A percentile compares a stretch with the other conserved stretches of the same genome.
These are phyloP conservation scores for Harringtonia lauricola DNA, from an alignment of 2,329 filamentous ascomycete genomes.

Conservation along the genomic window DNA sequence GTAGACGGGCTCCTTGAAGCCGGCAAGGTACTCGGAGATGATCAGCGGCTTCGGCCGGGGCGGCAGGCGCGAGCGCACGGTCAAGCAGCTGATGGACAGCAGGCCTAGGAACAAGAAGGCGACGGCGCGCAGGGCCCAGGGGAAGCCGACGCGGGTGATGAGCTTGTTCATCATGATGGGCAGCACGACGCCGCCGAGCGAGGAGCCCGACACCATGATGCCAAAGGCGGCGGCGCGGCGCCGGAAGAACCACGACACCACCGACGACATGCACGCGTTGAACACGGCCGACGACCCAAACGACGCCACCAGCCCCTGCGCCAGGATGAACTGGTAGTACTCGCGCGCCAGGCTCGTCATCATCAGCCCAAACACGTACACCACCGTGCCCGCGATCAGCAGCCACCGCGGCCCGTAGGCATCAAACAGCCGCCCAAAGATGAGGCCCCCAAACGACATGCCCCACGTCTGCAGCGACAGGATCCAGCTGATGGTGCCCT, in stretches of 20 bases:
- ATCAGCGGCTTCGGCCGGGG: constrained; percentile 27
- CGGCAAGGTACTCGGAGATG: constrained; percentile 32
- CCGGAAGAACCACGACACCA: constrained; percentile 35
- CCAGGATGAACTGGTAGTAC: constrained; percentile 29
- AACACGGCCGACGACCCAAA: constrained; percentile 24
- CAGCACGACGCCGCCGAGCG: constrained; percentile 40
- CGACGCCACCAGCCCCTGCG: constrained; percentile 22
- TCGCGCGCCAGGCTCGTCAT: constrained; percentile 38
- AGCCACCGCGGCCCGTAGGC: constrained; percentile 46
- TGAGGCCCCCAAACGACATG: constrained; percentile 34
- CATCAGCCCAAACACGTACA: constrained; percentile 49
- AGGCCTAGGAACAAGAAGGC: constrained; percentile 25
- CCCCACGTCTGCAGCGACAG: constrained; percentile 37
- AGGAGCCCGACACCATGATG: constrained; percentile 35
- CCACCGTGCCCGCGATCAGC: constrained; percentile 36
- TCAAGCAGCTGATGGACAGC: constrained; percentile 18
- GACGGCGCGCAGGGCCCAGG: constrained; percentile 26
- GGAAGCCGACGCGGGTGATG: constrained; percentile 32
- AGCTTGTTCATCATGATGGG: constrained; percentile 45
- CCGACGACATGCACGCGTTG: constrained; percentile 21
- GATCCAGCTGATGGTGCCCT: constrained; percentile 46
- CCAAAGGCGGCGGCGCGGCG: constrained; percentile 36
- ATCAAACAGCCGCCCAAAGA: constrained; percentile 38
- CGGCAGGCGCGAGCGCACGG: constrained; percentile 24
- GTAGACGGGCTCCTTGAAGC: constrained; percentile 35